phyloP scores from a whole-genome alignment of 768 basidiomycete genomes.

The Calocera cornea region DNA sequence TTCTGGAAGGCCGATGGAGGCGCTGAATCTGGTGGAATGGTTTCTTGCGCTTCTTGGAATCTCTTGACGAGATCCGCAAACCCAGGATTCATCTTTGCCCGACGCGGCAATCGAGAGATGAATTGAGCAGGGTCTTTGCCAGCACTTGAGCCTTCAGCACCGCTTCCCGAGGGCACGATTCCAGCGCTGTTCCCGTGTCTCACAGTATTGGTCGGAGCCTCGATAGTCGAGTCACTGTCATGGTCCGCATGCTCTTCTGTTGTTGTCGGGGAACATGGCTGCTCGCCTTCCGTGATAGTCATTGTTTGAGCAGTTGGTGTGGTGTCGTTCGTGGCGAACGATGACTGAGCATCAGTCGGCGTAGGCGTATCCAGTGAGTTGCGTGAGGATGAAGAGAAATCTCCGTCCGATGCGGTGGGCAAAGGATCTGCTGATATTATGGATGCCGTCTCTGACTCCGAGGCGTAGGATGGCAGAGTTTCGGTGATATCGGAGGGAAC shows the following conservation, averaged over 20 bases:
- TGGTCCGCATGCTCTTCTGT: slow-evolving; percentile 38
- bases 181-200: neutral
- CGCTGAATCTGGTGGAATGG: slow-evolving; percentile 17
- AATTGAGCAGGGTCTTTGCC: slow-evolving; percentile 10
- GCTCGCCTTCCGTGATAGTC: neutral
- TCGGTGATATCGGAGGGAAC: neutral
- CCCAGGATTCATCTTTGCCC: slow-evolving; percentile 22
- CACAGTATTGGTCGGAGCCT: slow-evolving; percentile 15
- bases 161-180: neutral
- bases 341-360: neutral
- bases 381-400: neutral
- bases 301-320: neutral
- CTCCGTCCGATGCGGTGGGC: neutral
- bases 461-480: neutral
- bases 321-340: neutral
- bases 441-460: neutral
- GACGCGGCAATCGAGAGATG: slow-evolving; percentile 23
- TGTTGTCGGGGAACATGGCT: neutral
- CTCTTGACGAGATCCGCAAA: slow-evolving; percentile 76
- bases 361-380: neutral
- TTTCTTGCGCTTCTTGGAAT: slow-evolving; percentile 77
- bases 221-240: slow-evolving; percentile 79
- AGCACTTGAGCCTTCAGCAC: neutral
- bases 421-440: neutral
- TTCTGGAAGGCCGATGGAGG: slow-evolving; percentile 12